Percentiles rank a stretch among this genome's conserved stretches.
These are phyloP conservation scores for Eryngium alpinum DNA, from an alignment of 140 eudicot species.

Conservation along the genomic window DNA sequence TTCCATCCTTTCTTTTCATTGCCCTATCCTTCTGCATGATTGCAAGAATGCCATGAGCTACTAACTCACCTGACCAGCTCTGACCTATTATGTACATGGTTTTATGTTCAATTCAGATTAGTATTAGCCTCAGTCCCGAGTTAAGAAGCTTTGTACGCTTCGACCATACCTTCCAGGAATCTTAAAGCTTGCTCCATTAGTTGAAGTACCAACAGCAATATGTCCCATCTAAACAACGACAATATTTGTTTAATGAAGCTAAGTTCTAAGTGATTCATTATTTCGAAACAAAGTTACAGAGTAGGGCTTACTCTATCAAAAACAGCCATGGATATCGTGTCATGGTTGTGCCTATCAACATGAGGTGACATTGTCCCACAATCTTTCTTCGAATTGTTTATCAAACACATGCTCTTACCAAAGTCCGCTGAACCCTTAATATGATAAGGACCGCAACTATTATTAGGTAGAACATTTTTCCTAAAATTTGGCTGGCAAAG, in stretches of 20 bases:
- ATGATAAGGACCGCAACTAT: conserved; percentile 82
- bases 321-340: conserved; percentile 88
- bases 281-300: not conserved
- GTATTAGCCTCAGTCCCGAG: not conserved
- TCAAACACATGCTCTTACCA: conserved; percentile 30
- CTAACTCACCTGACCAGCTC: too few species aligned
- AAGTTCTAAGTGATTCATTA: not conserved
- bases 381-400: conserved; percentile 18
- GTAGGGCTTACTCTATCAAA: conserved; percentile 57
- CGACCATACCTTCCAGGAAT: conserved; percentile 81
- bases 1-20: too few species aligned
- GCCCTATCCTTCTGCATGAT: too few species aligned
- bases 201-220: conserved; percentile 93
- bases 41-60: too few species aligned
- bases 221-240: conserved; percentile 57
- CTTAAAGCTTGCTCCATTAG: conserved; percentile 91
- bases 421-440: conserved; percentile 12
- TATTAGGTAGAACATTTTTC: conserved; percentile 51
- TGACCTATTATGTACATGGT: not conserved
- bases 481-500: conserved; percentile 88
- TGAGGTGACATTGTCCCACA: conserved; percentile 22
- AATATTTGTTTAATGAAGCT: not conserved
- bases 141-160: not conserved
- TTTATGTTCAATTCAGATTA: not conserved
- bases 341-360: conserved; percentile 63